These are phyloP conservation scores for Halteria grandinella DNA, from an alignment of 73 alveolate genomes.

Conservation along the genomic window DNA sequence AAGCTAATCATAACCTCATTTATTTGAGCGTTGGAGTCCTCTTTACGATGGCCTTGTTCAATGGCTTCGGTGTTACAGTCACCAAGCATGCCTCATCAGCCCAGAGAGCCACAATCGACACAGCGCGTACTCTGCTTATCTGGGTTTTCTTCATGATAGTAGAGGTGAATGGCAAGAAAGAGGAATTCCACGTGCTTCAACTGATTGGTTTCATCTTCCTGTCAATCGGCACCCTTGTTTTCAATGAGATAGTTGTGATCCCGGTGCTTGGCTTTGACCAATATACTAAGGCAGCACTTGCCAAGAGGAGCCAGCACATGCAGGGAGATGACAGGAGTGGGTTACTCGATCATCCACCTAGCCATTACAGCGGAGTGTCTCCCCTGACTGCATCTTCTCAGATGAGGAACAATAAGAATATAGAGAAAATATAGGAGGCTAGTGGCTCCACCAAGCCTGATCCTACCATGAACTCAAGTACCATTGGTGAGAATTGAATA, in stretches of 20 bases:
- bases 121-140: conserved; percentile 83
- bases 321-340: background rate
- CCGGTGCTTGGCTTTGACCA: conserved; percentile 71
- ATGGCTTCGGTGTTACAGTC: conserved; percentile 88
- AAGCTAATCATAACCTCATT: conserved; percentile 57
- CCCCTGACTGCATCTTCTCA: conserved; percentile 14
- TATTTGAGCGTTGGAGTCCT: conserved; percentile 71
- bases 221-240: conserved; percentile 87
- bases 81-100: conserved; percentile 94
- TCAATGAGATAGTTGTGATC: conserved; percentile 84
- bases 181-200: conserved; percentile 79
- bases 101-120: conserved; percentile 91
- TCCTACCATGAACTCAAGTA: no score
- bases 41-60: conserved; percentile 87
- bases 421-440: no score
- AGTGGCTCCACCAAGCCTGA: no score
- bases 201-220: conserved; percentile 86
- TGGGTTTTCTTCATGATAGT: conserved; percentile 81
- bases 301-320: background rate
- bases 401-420: no score
- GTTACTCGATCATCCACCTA: background rate
- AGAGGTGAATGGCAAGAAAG: conserved; percentile 75
- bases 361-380: background rate
- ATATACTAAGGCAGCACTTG: conserved; percentile 55
- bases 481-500: no score